Evolutionary conservation across 345 rosid species (phyloP), one percentile per base, ranked within the genome.

Genomic region (Schrenkiella parvula): DNA sequence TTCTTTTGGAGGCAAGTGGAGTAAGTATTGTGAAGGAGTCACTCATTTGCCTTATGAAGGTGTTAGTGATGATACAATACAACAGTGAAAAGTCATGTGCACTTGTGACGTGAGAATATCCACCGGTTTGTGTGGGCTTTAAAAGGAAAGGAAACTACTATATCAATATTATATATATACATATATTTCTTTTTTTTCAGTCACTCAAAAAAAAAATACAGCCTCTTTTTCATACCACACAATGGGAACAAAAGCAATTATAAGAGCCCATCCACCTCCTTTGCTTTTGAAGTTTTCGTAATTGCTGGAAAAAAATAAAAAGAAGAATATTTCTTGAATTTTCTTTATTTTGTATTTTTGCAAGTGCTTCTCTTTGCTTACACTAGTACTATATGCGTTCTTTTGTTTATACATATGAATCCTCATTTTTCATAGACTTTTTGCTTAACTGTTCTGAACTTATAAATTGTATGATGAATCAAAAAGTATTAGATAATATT

Each of bases 221-320:
- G 12, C 26, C 38, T 35, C 38, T 58, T 67, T 74, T 59, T 67
- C 43, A 52, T 37, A 23, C 79, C 79, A 60, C 74, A 60, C 66
- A 60, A 68, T 68, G 74, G 74, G 74, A 75, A 60, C 79, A 75
- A 75, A 68, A 75, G 70, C 79, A 68, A 68, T 75, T 70, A 31
- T 37, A 52, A 13, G 47, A 42, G 13, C 37, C 69, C 62, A 71
- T 72, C 62, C 62, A 41, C 56, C 14, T 58, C 54, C 21, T 34
- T 68, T 61, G 50, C 50, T 61, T 75, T 68, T 60, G 5, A 47
- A 56, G 11, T 37, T 57, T 58, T 48, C 73, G 12, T 66, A 9
- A 66, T 58, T 46, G 43, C 0, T 14, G 7, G 5, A 28, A 38
- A 70, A 35, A 13, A n/a, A n/a, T n/a, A n/a, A n/a, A n/a, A n/a